phyloP scores from a whole-genome alignment of 2,329 filamentous ascomycete genomes.

The Aspergillus sp. region DNA sequence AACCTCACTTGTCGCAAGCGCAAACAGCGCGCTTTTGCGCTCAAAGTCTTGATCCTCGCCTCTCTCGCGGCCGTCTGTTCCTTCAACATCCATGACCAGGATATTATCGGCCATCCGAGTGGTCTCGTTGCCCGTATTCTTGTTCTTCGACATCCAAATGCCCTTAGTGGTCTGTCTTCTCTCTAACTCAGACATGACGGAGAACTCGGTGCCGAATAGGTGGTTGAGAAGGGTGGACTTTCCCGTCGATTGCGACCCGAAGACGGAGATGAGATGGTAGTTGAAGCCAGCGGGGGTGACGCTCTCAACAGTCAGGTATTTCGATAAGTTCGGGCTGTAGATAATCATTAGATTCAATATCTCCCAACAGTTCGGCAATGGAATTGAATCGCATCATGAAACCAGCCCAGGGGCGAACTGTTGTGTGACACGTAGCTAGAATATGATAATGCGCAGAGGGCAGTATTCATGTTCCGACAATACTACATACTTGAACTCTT shows the following conservation, averaged over 20 bases:
- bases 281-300: slow-evolving; percentile 92
- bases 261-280: slow-evolving; percentile 98
- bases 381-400: background rate
- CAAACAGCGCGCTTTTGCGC: slow-evolving; percentile 95
- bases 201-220: slow-evolving; percentile 92
- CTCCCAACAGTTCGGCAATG: too few relatives aligned
- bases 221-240: slow-evolving; percentile 96
- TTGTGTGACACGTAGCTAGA: background rate
- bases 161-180: slow-evolving; percentile 96
- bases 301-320: slow-evolving; percentile 74
- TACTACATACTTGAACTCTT: slow-evolving; percentile 83
- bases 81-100: slow-evolving; percentile 98
- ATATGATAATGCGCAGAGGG: too few relatives aligned
- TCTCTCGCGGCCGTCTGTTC: slow-evolving; percentile 90
- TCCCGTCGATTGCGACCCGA: slow-evolving; percentile 96
- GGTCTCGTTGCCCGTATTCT: slow-evolving; percentile 51
- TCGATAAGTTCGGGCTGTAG: slow-evolving; percentile 66
- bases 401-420: background rate
- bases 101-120: slow-evolving; percentile 91
- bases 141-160: slow-evolving; percentile 99
- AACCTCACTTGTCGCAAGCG: slow-evolving; percentile 94
- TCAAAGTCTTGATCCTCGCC: slow-evolving; percentile 99
- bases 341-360: slow-evolving; percentile 4
- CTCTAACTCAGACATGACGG: slow-evolving; percentile 94
- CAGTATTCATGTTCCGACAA: too few relatives aligned